These are phyloP conservation scores for Myrica gale DNA, from an alignment of 306 rosid genomes.

Conservation along the genomic window DNA sequence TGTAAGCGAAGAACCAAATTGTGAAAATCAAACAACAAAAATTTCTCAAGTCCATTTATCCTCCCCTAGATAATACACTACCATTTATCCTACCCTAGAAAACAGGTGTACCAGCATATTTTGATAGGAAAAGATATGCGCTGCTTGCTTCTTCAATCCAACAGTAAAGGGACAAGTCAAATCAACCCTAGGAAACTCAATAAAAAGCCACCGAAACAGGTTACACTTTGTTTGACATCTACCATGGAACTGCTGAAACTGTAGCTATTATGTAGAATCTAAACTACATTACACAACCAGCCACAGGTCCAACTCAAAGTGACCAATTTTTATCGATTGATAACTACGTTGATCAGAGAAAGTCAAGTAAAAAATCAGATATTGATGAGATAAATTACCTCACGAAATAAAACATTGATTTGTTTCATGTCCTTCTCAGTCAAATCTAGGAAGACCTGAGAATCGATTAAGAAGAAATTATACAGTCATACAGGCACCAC, in stretches of 20 bases:
- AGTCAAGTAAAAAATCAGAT: background rate
- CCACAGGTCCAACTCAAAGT: background rate
- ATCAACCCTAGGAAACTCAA: background rate
- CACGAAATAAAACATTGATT: conserved; percentile 72
- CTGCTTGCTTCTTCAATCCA: background rate
- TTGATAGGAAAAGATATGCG: background rate
- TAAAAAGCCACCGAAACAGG: background rate
- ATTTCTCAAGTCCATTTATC: background rate
- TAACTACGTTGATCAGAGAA: background rate
- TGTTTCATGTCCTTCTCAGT: conserved; percentile 87
- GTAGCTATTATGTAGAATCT: background rate
- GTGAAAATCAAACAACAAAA: background rate
- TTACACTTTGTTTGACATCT: conserved; percentile 6
- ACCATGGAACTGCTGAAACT: background rate
- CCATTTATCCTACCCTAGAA: too few relatives aligned
- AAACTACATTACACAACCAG: background rate
- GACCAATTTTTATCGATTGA: background rate
- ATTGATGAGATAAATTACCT: conserved; percentile 51
- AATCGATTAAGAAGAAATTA: conserved; percentile 24
- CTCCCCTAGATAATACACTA: background rate
- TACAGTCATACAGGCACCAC: conserved; percentile 13
- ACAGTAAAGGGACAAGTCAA: background rate
- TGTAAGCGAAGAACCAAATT: background rate
- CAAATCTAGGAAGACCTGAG: conserved; percentile 83
- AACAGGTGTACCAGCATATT: background rate